Conservation (phyloP, 2,329 filamentous ascomycete species). For the Furcasterigmium sp. region DNA sequence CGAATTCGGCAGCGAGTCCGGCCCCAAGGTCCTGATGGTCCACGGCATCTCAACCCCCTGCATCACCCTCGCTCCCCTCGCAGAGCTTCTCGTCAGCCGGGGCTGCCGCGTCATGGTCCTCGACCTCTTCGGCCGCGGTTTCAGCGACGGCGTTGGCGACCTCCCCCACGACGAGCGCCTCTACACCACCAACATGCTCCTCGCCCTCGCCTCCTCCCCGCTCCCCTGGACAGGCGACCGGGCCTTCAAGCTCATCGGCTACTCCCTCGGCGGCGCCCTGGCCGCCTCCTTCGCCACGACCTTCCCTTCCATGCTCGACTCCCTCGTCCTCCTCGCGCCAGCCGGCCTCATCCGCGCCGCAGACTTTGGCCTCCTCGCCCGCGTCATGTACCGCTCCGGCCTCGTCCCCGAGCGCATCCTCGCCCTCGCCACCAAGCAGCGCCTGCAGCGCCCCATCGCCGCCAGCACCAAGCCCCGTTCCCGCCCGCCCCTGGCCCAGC, state of each 20-base stretch:
- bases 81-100: conserved; percentile 58
- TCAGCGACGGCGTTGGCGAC: conserved; percentile 58
- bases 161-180: conserved; percentile 69
- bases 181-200: conserved; percentile 67
- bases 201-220: conserved; percentile 64
- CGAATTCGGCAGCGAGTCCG: conserved; percentile 72
- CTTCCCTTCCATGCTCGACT: conserved; percentile 65
- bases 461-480: conserved; percentile 19
- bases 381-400: conserved; percentile 49
- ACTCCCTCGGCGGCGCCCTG: conserved; percentile 78
- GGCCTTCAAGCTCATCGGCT: conserved; percentile 66
- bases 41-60: conserved; percentile 84
- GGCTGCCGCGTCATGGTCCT: conserved; percentile 81
- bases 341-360: conserved; percentile 63
- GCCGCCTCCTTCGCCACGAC: conserved; percentile 67
- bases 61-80: conserved; percentile 63
- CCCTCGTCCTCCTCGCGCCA: conserved; percentile 73
- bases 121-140: conserved; percentile 66
- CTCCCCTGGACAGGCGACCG: conserved; percentile 58
- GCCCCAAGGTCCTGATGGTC: conserved; percentile 69
- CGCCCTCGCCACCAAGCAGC: conserved; percentile 37
- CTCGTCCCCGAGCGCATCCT: conserved; percentile 48
- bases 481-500: conserved; percentile 5
- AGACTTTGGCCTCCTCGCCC: conserved; percentile 43
- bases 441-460: conserved; percentile 47